Conservation (phyloP, 331 rosid genomes). For the Dryas integrifolia region DNA sequence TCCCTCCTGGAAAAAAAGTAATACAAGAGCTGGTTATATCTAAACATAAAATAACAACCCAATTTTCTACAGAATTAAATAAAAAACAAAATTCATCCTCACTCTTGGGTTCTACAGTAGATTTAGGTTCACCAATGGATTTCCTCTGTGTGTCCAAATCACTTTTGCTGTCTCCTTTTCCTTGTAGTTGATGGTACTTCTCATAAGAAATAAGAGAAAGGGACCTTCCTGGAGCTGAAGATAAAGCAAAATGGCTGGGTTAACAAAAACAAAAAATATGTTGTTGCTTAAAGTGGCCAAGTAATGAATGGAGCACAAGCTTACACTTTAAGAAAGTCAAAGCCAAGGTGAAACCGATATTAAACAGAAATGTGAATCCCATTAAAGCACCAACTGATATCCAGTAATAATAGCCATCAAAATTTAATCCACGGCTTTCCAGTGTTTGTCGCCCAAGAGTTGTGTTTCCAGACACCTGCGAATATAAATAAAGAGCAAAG, state of each 20-base stretch:
- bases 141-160: background rate
- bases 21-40: background rate
- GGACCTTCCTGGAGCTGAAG: constrained; percentile 13
- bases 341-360: constrained; percentile 64
- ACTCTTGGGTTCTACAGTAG: constrained; percentile 11
- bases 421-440: constrained; percentile 56
- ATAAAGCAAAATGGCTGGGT: background rate
- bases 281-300: background rate
- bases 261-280: background rate
- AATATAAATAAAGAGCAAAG: constrained; percentile 10
- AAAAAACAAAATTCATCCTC: background rate
- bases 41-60: background rate
- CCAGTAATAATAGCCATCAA: constrained; percentile 57
- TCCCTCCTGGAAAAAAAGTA: constrained; percentile 5
- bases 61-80: background rate
- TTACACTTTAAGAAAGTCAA: constrained; percentile 60
- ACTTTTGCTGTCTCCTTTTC: background rate
- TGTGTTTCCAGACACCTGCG: constrained; percentile 49
- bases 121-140: background rate
- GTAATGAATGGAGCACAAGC: constrained; percentile 7
- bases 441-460: constrained; percentile 50
- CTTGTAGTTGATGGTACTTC: constrained; percentile 16
- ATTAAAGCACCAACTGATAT: constrained; percentile 61
- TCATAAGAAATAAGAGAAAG: constrained; percentile 5
- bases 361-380: constrained; percentile 51